Percentiles rank a stretch among this genome's conserved stretches.
These are phyloP conservation scores for Monosporascus sp. DNA, from an alignment of 2,329 filamentous ascomycete species.

Conservation along the genomic window DNA sequence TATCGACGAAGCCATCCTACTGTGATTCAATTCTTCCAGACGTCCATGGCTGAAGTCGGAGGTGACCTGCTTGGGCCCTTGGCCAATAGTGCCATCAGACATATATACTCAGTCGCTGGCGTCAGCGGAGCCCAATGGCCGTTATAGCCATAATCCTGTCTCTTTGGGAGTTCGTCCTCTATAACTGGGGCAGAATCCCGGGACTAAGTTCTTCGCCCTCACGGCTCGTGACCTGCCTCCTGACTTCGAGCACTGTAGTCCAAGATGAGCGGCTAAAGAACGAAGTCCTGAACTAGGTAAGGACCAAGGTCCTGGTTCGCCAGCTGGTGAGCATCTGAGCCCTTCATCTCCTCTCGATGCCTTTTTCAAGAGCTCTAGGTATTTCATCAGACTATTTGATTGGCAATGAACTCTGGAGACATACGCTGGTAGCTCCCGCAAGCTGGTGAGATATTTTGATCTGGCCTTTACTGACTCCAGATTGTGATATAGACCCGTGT, in stretches of 20 bases:
- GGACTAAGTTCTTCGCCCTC: not conserved
- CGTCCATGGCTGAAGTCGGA: not conserved
- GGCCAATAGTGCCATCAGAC: not conserved
- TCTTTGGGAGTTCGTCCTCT: not conserved
- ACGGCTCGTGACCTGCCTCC: not conserved
- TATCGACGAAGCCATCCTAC: too few relatives aligned
- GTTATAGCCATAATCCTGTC: not conserved
- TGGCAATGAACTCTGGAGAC: too few relatives aligned
- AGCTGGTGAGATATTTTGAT: too few relatives aligned
- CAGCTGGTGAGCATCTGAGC: not conserved
- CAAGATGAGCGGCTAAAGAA: not conserved
- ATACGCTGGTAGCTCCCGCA: too few relatives aligned
- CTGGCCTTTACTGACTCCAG: too few relatives aligned
- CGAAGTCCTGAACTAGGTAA: not conserved
- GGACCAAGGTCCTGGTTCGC: not conserved
- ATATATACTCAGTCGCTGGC: not conserved
- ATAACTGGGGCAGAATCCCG: not conserved
- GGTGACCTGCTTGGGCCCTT: not conserved
- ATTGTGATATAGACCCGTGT: not conserved
- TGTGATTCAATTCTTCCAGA: too few relatives aligned
- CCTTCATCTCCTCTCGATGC: too few relatives aligned
- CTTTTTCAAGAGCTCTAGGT: too few relatives aligned
- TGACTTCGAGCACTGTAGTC: not conserved
- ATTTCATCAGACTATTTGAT: too few relatives aligned
- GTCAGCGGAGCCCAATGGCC: not conserved